These are phyloP conservation scores for Solanum commersonii DNA, from an alignment of 257 asterid species.

Conservation along the genomic window DNA sequence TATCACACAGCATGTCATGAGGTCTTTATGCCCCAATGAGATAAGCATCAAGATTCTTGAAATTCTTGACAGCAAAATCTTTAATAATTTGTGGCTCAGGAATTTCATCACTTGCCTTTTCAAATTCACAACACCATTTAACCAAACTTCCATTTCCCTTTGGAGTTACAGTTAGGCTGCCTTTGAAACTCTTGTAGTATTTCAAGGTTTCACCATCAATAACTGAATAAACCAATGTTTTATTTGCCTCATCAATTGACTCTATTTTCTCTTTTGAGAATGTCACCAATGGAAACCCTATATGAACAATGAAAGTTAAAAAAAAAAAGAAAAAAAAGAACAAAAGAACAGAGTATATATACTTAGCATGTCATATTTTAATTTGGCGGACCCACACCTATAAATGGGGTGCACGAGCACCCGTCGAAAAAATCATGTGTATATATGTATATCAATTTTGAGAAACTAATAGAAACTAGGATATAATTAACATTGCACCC, in stretches of 20 bases:
- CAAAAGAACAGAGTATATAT: no score
- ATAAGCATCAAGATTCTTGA: constrained; percentile 63
- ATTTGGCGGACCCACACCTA: not conserved
- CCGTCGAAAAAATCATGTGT: no score
- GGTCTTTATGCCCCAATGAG: constrained; percentile 14
- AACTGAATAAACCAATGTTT: constrained; percentile 26
- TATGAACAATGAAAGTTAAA: not conserved
- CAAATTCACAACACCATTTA: constrained; percentile 63
- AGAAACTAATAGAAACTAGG: no score
- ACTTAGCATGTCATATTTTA: not conserved
- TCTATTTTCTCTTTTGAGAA: constrained; percentile 65
- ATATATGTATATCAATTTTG: no score
- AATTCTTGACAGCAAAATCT: constrained; percentile 61
- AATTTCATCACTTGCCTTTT: constrained; percentile 47
- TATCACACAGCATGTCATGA: not conserved
- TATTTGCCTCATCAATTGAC: constrained; percentile 48
- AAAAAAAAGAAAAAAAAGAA: no score
- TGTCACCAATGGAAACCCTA: constrained; percentile 34
- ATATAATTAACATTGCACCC: no score
- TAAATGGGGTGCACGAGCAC: no score
- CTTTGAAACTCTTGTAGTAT: constrained; percentile 58
- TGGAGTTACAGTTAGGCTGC: constrained; percentile 19
- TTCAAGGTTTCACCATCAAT: constrained; percentile 61
- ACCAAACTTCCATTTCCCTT: constrained; percentile 45
- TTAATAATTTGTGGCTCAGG: constrained; percentile 55